Evolutionary conservation across 73 alveolate genomes (phyloP).

Genomic region (Paramecium octaurelia): DNA sequence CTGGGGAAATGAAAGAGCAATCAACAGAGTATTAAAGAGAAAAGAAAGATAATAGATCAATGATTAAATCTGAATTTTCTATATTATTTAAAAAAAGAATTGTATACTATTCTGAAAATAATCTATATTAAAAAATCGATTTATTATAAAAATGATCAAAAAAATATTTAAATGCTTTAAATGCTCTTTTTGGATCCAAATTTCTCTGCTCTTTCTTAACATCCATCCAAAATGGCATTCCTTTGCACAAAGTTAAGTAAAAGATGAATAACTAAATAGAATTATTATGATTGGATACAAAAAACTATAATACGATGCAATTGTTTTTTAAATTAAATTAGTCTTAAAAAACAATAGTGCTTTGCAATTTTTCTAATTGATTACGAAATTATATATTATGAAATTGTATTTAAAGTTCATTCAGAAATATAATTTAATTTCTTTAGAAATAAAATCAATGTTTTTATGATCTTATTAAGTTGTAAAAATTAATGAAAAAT

Average conservation of each 20-base stretch:
- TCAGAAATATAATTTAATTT: neutral
- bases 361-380: too few relatives aligned
- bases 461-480: neutral
- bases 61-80: neutral
- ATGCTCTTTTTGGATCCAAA: neutral
- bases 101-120: neutral
- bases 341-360: neutral
- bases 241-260: neutral
- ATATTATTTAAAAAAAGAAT: neutral
- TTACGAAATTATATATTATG: neutral
- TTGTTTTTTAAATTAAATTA: too few relatives aligned
- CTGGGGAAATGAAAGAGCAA: neutral
- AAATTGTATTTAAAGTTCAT: neutral
- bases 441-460: neutral
- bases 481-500: neutral
- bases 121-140: neutral
- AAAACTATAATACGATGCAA: neutral
- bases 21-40: neutral
- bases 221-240: neutral
- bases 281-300: neutral
- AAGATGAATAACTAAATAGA: neutral
- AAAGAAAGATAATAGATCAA: neutral
- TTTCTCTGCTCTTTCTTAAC: neutral
- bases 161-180: neutral
- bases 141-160: neutral